A percentile compares a stretch with the other conserved stretches of the same genome.
phyloP scores from a whole-genome alignment of 2,329 filamentous ascomycete species.

The Neofusicoccum kwambonambiense region DNA sequence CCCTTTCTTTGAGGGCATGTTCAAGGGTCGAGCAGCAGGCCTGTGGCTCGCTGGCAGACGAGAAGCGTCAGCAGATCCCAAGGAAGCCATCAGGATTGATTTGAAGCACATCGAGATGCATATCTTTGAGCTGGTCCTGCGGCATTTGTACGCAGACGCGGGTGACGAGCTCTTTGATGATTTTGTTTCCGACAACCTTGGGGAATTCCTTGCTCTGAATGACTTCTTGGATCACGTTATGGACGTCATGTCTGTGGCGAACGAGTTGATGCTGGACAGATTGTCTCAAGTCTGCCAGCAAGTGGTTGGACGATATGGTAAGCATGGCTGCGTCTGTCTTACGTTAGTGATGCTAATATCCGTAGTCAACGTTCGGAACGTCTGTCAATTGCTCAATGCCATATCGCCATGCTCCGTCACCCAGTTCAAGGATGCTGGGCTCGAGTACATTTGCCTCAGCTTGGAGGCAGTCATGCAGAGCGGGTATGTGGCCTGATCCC shows the following conservation, averaged over 20 bases:
- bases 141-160: constrained; percentile 79
- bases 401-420: constrained; percentile 80
- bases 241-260: constrained; percentile 84
- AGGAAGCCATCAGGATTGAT: constrained; percentile 66
- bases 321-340: constrained; percentile 28
- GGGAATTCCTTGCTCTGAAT: constrained; percentile 56
- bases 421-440: constrained; percentile 80
- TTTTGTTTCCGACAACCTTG: constrained; percentile 61
- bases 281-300: constrained; percentile 87
- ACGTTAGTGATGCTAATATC: constrained; percentile 23
- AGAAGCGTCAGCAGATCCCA: constrained; percentile 44
- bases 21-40: constrained; percentile 81
- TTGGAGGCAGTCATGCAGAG: constrained; percentile 92
- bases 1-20: constrained; percentile 88
- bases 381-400: constrained; percentile 79
- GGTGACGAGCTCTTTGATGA: constrained; percentile 80
- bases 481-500: constrained; percentile 46
- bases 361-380: constrained; percentile 76
- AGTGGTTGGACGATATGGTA: constrained; percentile 74
- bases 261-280: constrained; percentile 93
- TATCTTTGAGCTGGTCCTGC: constrained; percentile 76
- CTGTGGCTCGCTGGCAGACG: constrained; percentile 76
- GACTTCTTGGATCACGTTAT: constrained; percentile 86
- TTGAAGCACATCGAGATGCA: constrained; percentile 73
- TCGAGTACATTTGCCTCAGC: constrained; percentile 90